Percentiles rank a stretch among this genome's conserved stretches.
Conservation (phyloP, 129 eudicot genomes). For the Helianthus annuus region DNA sequence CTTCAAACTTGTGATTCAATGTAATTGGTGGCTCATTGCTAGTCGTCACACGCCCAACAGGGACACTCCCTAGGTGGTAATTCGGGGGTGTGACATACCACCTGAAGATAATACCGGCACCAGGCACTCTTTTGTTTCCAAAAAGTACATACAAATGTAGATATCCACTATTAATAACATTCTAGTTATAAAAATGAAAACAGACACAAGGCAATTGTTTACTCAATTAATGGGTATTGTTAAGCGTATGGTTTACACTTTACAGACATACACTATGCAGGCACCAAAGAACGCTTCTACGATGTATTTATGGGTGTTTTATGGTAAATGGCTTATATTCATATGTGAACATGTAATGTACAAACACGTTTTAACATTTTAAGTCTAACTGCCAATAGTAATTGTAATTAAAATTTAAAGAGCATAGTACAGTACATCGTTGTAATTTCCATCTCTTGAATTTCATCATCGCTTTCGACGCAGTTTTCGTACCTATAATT, state of each 20-base stretch:
- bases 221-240: background rate
- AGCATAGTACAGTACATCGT: too few relatives aligned
- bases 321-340: background rate
- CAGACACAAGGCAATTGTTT: conserved; percentile 9
- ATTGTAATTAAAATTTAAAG: background rate
- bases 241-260: background rate
- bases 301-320: background rate
- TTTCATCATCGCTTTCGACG: too few relatives aligned
- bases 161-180: conserved; percentile 13
- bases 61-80: too few relatives aligned
- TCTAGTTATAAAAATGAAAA: background rate
- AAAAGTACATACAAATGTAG: background rate
- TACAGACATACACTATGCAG: background rate
- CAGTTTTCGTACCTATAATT: background rate
- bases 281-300: background rate
- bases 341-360: background rate
- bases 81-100: too few relatives aligned
- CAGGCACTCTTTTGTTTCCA: background rate
- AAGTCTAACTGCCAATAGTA: background rate
- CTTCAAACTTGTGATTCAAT: too few relatives aligned
- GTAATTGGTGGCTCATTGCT: too few relatives aligned
- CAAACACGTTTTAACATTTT: conserved; percentile 5
- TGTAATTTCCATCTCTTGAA: too few relatives aligned
- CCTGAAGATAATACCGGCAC: background rate
- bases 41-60: too few relatives aligned